Percentiles rank a stretch among this genome's conserved stretches.
Evolutionary conservation across 192 early-diverging fungal genomes (phyloP).

Genomic region (Gryganskiella cystojenkinii): DNA sequence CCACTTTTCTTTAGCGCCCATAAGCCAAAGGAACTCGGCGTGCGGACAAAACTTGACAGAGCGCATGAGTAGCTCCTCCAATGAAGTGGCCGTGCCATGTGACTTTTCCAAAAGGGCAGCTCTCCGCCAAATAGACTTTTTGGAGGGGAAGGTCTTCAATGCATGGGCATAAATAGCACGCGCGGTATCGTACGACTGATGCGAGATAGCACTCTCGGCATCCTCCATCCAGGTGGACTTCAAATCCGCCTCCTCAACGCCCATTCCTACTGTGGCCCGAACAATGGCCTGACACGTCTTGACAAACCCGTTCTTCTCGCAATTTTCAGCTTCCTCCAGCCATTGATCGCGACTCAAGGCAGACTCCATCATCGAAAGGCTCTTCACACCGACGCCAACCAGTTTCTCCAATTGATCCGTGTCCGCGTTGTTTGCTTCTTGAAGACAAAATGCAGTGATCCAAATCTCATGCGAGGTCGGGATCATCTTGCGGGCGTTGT

Average conservation of each 20-base stretch:
- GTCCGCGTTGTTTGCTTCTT: constrained; percentile 72
- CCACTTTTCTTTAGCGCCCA: constrained; percentile 98
- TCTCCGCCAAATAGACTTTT: constrained; percentile 85
- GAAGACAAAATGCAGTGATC: constrained; percentile 91
- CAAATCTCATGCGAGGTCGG: constrained; percentile 95
- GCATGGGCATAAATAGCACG: constrained; percentile 90
- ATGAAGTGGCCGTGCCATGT: constrained; percentile 78
- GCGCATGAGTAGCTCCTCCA: constrained; percentile 84
- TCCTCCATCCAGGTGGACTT: constrained; percentile 91
- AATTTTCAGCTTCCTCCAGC: constrained; percentile 86
- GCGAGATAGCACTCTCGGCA: constrained; percentile 77
- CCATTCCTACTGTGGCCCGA: constrained; percentile 78
- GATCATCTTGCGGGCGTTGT: constrained; percentile 84
- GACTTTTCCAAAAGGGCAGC: constrained; percentile 90
- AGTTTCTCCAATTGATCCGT: constrained; percentile 65
- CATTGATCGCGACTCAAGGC: constrained; percentile 87
- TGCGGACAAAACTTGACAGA: constrained; percentile 92
- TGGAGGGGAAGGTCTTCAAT: constrained; percentile 76
- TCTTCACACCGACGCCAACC: constrained; percentile 76
- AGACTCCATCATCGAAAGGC: constrained; percentile 71
- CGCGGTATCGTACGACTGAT: constrained; percentile 78
- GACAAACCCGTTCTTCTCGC: constrained; percentile 83
- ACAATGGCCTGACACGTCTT: constrained; percentile 89
- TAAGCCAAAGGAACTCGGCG: constrained; percentile 95
- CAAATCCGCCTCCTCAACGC: constrained; percentile 81